These are phyloP conservation scores for Solanum bukasovii DNA, from an alignment of 257 asterid species.

Conservation along the genomic window DNA sequence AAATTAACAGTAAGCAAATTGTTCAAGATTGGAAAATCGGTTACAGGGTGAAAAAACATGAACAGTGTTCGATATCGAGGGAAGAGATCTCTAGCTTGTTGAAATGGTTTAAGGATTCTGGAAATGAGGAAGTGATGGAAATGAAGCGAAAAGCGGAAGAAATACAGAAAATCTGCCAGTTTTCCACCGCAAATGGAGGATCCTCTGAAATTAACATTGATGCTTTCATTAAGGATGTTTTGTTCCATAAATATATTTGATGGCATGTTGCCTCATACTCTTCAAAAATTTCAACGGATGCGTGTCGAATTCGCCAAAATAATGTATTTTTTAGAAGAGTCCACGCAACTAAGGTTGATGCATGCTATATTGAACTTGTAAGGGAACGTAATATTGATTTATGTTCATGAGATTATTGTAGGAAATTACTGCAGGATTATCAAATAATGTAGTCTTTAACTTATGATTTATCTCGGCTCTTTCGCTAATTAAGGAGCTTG, in stretches of 20 bases:
- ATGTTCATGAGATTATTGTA: neutral
- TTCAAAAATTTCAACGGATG: too few species aligned
- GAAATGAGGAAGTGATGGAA: too few species aligned
- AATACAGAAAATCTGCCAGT: neutral
- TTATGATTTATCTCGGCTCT: too few species aligned
- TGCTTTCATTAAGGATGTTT: neutral
- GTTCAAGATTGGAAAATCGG: slow-evolving; percentile 58
- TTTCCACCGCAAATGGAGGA: neutral
- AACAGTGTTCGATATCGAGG: too few species aligned
- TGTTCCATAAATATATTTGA: neutral
- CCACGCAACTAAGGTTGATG: neutral
- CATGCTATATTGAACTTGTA: neutral
- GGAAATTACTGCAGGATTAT: too few species aligned
- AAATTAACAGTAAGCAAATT: slow-evolving; percentile 32
- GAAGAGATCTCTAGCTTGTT: too few species aligned
- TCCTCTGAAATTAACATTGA: neutral
- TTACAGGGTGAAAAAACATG: neutral
- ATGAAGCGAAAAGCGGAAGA: too few species aligned
- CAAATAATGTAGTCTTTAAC: too few species aligned
- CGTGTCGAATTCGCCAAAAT: neutral
- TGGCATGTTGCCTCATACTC: too few species aligned
- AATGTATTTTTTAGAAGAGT: too few species aligned
- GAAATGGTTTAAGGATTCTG: too few species aligned
- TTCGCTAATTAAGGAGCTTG: too few species aligned
- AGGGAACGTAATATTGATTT: neutral